Percentiles rank a stretch among this genome's conserved stretches.
These are phyloP conservation scores for Pythium brassicae DNA, from an alignment of 352 stramenopile genomes.

Conservation along the genomic window DNA sequence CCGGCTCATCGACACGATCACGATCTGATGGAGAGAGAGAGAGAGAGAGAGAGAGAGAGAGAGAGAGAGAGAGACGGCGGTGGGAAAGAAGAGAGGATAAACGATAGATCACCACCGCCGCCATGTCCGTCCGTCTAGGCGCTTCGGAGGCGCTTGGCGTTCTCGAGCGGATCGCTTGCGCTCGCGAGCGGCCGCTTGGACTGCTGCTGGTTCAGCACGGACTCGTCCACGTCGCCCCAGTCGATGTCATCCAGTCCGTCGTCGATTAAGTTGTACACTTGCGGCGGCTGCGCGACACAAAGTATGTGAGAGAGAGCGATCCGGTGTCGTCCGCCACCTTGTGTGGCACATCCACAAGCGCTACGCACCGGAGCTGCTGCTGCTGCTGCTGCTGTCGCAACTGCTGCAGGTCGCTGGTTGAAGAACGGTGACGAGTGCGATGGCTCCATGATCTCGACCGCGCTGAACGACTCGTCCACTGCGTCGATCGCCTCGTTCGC, in stretches of 20 bases:
- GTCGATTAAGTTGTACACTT: conserved; percentile 18
- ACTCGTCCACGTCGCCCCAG: conserved; percentile 50
- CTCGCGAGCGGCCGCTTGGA: conserved; percentile 15
- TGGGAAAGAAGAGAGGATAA: too few species aligned
- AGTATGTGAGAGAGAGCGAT: not conserved
- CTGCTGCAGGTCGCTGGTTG: conserved; percentile 17
- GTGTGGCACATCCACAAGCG: not conserved
- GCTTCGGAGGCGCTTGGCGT: conserved; percentile 11
- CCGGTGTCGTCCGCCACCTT: not conserved
- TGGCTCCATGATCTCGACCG: conserved; percentile 18
- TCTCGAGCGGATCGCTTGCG: conserved; percentile 13
- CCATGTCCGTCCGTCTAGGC: not conserved
- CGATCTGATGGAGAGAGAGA: conserved; percentile 40
- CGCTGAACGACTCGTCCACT: conserved; percentile 24
- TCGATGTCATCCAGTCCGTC: conserved; percentile 62
- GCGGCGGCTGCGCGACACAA: not conserved
- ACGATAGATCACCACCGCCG: too few species aligned
- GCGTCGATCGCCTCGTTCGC: conserved; percentile 12
- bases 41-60: not conserved
- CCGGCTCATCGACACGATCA: conserved; percentile 98
- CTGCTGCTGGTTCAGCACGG: conserved; percentile 28
- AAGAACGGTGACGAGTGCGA: conserved; percentile 52
- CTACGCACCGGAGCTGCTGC: conserved; percentile 2
- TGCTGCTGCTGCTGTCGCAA: conserved; percentile 9
- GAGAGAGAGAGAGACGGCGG: not conserved